Conservation (phyloP, 2,329 filamentous ascomycete genomes). For the Aspergillus viridinutans region DNA sequence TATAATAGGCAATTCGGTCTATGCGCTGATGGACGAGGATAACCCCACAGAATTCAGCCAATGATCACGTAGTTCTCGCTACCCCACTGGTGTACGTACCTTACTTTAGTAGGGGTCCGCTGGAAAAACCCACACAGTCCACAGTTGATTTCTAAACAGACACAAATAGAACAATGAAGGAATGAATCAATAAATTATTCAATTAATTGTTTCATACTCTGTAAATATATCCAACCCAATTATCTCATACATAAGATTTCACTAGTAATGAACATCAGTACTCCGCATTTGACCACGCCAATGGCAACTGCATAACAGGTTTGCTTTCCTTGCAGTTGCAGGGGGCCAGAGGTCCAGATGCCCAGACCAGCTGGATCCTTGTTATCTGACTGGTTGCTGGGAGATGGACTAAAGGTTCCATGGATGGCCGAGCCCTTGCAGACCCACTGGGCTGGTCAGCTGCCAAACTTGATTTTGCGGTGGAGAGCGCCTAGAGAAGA, state of each 20-base stretch:
- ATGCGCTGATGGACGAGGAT: not conserved
- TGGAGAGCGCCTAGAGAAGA: not conserved
- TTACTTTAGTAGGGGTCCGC: not conserved
- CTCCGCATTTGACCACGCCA: not conserved
- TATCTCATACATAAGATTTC: not conserved
- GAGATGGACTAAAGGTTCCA: not conserved
- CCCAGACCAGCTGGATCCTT: not conserved
- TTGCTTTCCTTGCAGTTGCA: not conserved
- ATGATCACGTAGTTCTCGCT: not conserved
- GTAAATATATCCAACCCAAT: too few species aligned
- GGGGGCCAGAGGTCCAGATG: not conserved
- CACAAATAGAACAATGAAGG: not conserved
- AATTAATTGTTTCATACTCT: not conserved
- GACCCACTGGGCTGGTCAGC: not conserved
- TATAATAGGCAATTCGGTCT: not conserved
- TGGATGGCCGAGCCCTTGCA: not conserved
- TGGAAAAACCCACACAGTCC: not conserved
- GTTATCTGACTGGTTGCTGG: not conserved
- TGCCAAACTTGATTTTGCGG: not conserved
- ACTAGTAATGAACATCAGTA: not conserved
- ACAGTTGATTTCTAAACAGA: not conserved
- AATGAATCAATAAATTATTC: too few species aligned
- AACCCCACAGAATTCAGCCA: constrained; percentile 16
- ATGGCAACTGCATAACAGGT: not conserved
- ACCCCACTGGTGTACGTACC: not conserved